Evolutionary conservation across 1,284 basidiomycete species (phyloP).

Genomic region (Moesziomyces aphidis): DNA sequence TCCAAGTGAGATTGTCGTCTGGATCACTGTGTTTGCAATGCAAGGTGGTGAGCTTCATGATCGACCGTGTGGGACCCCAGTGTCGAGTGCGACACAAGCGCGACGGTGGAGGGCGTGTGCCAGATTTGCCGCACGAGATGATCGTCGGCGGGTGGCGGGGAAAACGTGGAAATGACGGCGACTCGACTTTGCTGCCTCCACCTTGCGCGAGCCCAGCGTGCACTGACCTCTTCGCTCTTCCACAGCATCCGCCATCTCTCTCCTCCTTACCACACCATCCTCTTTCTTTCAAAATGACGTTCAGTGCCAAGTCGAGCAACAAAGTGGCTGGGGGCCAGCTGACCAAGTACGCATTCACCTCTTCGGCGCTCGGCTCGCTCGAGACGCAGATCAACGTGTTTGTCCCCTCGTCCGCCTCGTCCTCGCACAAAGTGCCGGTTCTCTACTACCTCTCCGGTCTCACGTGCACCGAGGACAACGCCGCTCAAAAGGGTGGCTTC

Average conservation of each 20-base stretch:
- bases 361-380: conserved; percentile 82
- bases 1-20: conserved; percentile 1
- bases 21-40: background rate
- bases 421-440: conserved; percentile 74
- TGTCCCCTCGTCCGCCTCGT: conserved; percentile 76
- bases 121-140: conserved; percentile 24
- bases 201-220: conserved; percentile 2
- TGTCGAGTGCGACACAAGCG: too few relatives aligned
- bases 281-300: conserved; percentile 23
- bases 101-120: too few relatives aligned
- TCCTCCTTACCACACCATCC: background rate
- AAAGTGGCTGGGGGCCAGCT: conserved; percentile 50
- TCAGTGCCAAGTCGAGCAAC: conserved; percentile 40
- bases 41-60: background rate
- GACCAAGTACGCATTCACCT: conserved; percentile 61
- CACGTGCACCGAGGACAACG: conserved; percentile 96
- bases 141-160: background rate
- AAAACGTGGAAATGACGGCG: conserved; percentile 23
- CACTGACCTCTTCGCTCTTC: conserved; percentile 26
- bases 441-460: conserved; percentile 92
- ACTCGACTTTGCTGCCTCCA: conserved; percentile 7
- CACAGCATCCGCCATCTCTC: background rate
- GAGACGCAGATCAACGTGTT: conserved; percentile 89
- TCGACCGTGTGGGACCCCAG: background rate
- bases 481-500: conserved; percentile 68